phyloP scores from a whole-genome alignment of 257 asterid genomes.

The Galeopsis tetrahit region DNA sequence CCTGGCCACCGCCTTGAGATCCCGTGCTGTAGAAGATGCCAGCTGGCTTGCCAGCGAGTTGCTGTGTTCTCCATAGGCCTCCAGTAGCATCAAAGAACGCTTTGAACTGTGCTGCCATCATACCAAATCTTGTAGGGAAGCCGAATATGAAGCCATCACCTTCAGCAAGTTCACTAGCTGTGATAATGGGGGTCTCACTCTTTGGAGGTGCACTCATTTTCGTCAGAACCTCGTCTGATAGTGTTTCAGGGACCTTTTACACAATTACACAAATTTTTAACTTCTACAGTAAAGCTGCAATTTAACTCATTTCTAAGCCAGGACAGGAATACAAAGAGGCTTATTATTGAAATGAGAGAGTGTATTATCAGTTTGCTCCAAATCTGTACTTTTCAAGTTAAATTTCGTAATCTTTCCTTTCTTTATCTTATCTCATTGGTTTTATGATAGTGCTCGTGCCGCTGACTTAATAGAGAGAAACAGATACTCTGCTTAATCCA shows the following conservation, averaged over 20 bases:
- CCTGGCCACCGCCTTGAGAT: conserved; percentile 92
- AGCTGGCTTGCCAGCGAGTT: conserved; percentile 90
- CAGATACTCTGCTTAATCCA: not conserved
- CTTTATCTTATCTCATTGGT: not conserved
- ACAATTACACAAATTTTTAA: conserved; percentile 15
- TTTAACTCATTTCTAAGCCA: not conserved
- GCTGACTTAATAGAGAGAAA: not conserved
- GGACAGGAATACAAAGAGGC: not conserved
- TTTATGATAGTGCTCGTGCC: not conserved
- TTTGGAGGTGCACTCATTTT: conserved; percentile 85
- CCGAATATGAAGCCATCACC: conserved; percentile 84
- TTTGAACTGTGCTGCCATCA: conserved; percentile 91
- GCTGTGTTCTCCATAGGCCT: conserved; percentile 85
- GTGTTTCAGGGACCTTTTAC: conserved; percentile 73
- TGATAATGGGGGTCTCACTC: conserved; percentile 63
- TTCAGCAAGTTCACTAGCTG: conserved; percentile 70
- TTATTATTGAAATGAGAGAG: not conserved
- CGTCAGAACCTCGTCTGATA: conserved; percentile 67
- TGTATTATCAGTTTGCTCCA: conserved; percentile 12
- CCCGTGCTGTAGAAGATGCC: conserved; percentile 90
- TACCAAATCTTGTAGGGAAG: conserved; percentile 83
- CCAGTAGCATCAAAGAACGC: conserved; percentile 88
- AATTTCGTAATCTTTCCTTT: not conserved
- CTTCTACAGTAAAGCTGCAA: conserved; percentile 6
- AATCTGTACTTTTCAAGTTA: conserved; percentile 8